Evolutionary conservation across 1,284 basidiomycete species (phyloP), one percentile per base, ranked within the genome.

Genomic region (Mycosarcoma mackinlayi): DNA sequence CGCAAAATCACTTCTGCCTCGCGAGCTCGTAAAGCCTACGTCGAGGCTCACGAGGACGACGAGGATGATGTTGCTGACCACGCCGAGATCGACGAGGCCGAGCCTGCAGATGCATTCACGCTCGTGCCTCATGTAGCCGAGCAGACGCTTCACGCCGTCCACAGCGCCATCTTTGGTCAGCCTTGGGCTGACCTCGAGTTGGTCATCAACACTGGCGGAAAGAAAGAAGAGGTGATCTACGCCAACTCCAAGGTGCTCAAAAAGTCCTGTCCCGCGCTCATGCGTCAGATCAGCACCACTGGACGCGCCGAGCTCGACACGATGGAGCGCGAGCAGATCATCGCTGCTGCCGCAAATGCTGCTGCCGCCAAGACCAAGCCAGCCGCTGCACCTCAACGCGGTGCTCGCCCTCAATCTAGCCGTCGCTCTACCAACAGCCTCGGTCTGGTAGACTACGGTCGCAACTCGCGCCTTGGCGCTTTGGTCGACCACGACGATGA

Each of bases 111-210:
- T 10, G 34, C 61, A n/a, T 64, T 64, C 50, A 57, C 49, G 9
- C 61, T 64, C 23, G 61, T 64, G 27, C 61, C 61, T n/a, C 52
- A 67, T 34, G 64, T 56, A 21, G 56, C 64, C 24, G 57, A 67
- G 53, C 64, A 60, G 48, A 57, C 64, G 7, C 64, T 67, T 10
- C 56, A 67, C 30, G 64, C 64, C n/a, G 64, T 67, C 5, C 64
- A 67, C 49, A 51, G 28, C 10, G 64, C 64, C 41, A 67, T 67
- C 42, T 67, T 56, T 39, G 64, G 64, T 16, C 57, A 56, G 40
- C 64, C 64, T 3, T 67, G 57, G 57, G 64, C 64, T 1, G 64
- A 67, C 16, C 64, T 67, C 39, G 64, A 67, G 52, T 48, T 67
- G 6, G 57, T 67, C 18, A 53, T 67, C 39, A 54, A 35, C 28